Evolutionary conservation across 1,139 yeast genomes (phyloP).

Genomic region (Lodderomyces oxycetoniae): DNA sequence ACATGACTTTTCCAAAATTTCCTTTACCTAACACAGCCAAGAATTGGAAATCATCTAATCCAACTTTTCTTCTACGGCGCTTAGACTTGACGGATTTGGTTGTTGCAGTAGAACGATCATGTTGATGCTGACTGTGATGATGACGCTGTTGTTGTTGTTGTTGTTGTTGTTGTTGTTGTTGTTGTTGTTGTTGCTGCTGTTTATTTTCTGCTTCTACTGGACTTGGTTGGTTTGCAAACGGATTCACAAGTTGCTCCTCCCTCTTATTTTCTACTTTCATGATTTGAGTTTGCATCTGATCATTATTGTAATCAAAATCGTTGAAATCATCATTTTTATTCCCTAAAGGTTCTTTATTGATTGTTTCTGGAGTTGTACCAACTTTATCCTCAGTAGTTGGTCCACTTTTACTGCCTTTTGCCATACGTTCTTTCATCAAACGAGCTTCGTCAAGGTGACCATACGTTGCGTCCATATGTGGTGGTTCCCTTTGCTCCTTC

Average conservation of each 20-base stretch:
- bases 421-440: too few relatives aligned
- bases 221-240: constrained; percentile 9
- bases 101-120: constrained; percentile 5
- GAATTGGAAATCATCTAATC: constrained; percentile 90
- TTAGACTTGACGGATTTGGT: constrained; percentile 21
- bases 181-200: constrained; percentile 7
- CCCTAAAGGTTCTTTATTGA: too few relatives aligned
- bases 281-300: constrained; percentile 15
- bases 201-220: constrained; percentile 6
- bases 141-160: constrained; percentile 6
- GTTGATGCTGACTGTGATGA: constrained; percentile 5
- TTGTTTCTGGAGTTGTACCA: too few relatives aligned
- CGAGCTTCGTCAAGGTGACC: too few relatives aligned
- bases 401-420: too few relatives aligned
- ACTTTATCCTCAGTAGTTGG: too few relatives aligned
- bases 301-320: constrained; percentile 31
- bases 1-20: constrained; percentile 95
- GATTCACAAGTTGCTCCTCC: constrained; percentile 7
- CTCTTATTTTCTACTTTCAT: constrained; percentile 14
- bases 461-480: too few relatives aligned
- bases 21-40: constrained; percentile 95
- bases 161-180: too few relatives aligned
- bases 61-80: constrained; percentile 63
- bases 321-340: constrained; percentile 15
- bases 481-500: too few relatives aligned